Percentiles rank a stretch among this genome's conserved stretches.
These are phyloP conservation scores for Hanseniaspora occidentalis DNA, from an alignment of 805 yeast species.

Conservation along the genomic window DNA sequence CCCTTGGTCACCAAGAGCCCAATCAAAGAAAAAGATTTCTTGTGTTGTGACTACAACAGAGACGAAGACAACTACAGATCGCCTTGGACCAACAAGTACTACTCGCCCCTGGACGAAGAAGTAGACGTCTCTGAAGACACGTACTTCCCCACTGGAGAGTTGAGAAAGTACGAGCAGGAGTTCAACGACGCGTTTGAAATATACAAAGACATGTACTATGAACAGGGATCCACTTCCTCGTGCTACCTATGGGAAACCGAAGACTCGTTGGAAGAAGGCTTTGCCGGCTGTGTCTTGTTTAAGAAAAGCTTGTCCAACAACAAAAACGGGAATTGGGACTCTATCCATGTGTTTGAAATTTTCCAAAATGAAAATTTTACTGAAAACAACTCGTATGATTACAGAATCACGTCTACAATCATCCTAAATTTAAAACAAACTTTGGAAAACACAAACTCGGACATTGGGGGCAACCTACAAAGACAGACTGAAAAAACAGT, in stretches of 20 bases:
- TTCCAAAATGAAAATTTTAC: slow-evolving; percentile 25
- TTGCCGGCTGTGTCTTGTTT: slow-evolving; percentile 85
- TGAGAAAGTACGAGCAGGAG: slow-evolving; percentile 63
- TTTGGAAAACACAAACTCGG: slow-evolving; percentile 27
- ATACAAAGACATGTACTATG: slow-evolving; percentile 87
- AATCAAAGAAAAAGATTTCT: slow-evolving; percentile 46
- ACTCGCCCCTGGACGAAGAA: slow-evolving; percentile 18
- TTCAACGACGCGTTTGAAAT: slow-evolving; percentile 89
- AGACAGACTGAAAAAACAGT: slow-evolving; percentile 61
- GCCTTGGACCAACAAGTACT: slow-evolving; percentile 78
- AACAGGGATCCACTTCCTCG: slow-evolving; percentile 73
- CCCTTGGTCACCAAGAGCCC: slow-evolving; percentile 38
- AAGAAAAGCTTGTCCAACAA: slow-evolving; percentile 41
- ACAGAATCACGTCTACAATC: slow-evolving; percentile 77
- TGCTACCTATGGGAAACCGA: slow-evolving; percentile 85
- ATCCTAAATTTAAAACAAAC: slow-evolving; percentile 51
- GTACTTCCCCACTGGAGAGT: slow-evolving; percentile 53
- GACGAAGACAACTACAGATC: slow-evolving; percentile 89
- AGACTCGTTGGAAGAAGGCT: slow-evolving; percentile 34
- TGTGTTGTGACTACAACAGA: slow-evolving; percentile 88
- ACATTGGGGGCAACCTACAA: slow-evolving; percentile 71
- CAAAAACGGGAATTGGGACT: slow-evolving; percentile 54
- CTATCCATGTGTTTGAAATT: slow-evolving; percentile 85
- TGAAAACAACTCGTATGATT: slow-evolving; percentile 28
- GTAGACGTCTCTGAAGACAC: slow-evolving; percentile 50